Evolutionary conservation across 768 basidiomycete genomes (phyloP), one percentile per base, ranked within the genome.

Genomic region (Termitomyces sp.): DNA sequence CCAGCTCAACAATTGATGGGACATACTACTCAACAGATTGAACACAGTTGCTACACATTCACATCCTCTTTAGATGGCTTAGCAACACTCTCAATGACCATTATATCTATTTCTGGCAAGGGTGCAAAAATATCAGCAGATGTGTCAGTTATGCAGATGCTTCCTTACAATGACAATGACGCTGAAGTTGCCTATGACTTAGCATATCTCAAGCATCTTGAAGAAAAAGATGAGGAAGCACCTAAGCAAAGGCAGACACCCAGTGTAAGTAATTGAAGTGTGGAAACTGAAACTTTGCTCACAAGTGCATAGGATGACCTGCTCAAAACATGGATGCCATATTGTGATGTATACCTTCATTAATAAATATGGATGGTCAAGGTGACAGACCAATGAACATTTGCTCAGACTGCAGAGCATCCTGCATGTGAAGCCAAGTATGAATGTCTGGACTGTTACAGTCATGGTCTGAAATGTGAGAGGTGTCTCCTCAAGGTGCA

Each of bases 311-410:
- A n/a, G n/a, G n/a, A n/a, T n/a, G n/a, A n/a, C n/a, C n/a, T n/a
- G 38, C 18, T 63, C 7, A 38, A 40, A 15, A 53, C 59, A 16
- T 63, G 56, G 61, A 18, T 62, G 13, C 61, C 55, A 2, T 24
- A 53, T 42, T 20, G 33, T 3, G 51, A 62, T 15, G 9, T 33
- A 13, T 58, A 40, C 55, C 50, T 63, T 4, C 53, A 55, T 36
- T 63, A 28, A 63, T 59, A 28, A 40, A 38, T 44, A 11, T 58
- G 11, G 52, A 62, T 40, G 61, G 61, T 46, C 49, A 56, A 8
- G 57, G 62, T 8, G 24, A 51, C 24, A 28, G 24, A 3, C 24
- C 39, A 3, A 50, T 13, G 3, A 28, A 56, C 4, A 28, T 4
- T 4, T 63, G 62, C n/a, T 13, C 13, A 28, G 13, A 24, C 24